Evolutionary conservation across 2,329 filamentous ascomycete genomes (phyloP).

Genomic region (Coniochaeta pulveracea): DNA sequence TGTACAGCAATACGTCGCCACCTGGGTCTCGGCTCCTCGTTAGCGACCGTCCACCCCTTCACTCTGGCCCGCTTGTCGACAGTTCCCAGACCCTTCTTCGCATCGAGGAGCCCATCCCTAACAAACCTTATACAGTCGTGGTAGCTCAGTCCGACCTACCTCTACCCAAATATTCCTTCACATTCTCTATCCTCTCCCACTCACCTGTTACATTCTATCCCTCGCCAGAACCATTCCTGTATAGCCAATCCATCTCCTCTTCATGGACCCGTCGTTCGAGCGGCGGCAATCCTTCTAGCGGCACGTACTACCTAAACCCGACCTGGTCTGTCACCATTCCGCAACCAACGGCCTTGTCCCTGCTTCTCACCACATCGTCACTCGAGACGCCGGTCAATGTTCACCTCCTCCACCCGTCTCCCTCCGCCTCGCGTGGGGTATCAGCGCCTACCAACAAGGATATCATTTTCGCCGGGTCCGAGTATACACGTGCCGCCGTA

Average conservation of each 20-base stretch:
- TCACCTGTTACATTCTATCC: slow-evolving; percentile 46
- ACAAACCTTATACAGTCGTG: slow-evolving; percentile 42
- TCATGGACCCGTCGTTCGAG: slow-evolving; percentile 71
- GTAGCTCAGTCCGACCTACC: slow-evolving; percentile 60
- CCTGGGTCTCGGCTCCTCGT: slow-evolving; percentile 61
- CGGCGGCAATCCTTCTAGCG: slow-evolving; percentile 70
- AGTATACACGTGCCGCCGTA: slow-evolving; percentile 74
- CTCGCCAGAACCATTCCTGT: slow-evolving; percentile 47
- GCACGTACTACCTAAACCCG: slow-evolving; percentile 74
- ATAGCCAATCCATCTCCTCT: slow-evolving; percentile 47
- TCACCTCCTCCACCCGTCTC: slow-evolving; percentile 69
- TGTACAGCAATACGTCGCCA: slow-evolving; percentile 53
- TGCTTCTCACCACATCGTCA: slow-evolving; percentile 60
- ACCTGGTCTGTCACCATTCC: slow-evolving; percentile 63
- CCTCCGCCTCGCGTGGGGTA: slow-evolving; percentile 22
- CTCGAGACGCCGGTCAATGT: slow-evolving; percentile 69
- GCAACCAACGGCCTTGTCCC: slow-evolving; percentile 48
- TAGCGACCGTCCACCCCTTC: slow-evolving; percentile 52
- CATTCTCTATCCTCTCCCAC: slow-evolving; percentile 70
- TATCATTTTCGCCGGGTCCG: slow-evolving; percentile 72
- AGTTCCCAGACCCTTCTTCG: slow-evolving; percentile 84
- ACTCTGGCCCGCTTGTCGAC: slow-evolving; percentile 80
- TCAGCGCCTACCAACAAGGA: slow-evolving; percentile 66
- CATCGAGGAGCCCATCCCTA: slow-evolving; percentile 39
- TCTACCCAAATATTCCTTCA: slow-evolving; percentile 67